A percentile compares a stretch with the other conserved stretches of the same genome.
Conservation (phyloP, 1,284 basidiomycete species). For the Heterobasidion occidentale region DNA sequence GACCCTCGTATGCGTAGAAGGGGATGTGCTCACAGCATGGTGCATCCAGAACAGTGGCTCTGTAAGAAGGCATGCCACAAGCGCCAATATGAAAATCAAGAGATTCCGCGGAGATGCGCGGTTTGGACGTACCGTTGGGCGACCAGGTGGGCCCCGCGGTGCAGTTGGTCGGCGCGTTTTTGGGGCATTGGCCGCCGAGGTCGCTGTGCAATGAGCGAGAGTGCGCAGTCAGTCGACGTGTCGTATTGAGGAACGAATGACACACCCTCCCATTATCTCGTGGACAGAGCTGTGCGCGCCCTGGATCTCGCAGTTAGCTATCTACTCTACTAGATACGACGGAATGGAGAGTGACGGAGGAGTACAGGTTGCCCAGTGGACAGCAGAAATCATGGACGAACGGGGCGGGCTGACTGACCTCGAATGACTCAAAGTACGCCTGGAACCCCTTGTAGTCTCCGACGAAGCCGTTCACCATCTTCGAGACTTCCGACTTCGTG, state of each 20-base stretch:
- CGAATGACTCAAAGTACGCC: conserved; percentile 21
- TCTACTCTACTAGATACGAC: not conserved
- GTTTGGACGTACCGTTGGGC: conserved; percentile 18
- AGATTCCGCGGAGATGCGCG: not conserved
- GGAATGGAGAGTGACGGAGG: too few species aligned
- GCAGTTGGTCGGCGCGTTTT: conserved; percentile 15
- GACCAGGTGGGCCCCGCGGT: conserved; percentile 18
- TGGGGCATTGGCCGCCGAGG: conserved; percentile 18
- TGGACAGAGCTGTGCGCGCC: conserved; percentile 21
- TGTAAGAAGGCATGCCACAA: conserved; percentile 5
- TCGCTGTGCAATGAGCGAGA: conserved; percentile 14
- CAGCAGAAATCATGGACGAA: not conserved
- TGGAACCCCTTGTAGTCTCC: conserved; percentile 29
- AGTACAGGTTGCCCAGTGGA: not conserved
- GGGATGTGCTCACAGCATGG: conserved; percentile 20
- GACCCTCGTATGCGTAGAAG: not conserved
- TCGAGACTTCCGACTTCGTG: conserved; percentile 17
- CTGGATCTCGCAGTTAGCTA: conserved; percentile 3
- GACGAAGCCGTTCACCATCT: conserved; percentile 19
- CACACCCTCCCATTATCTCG: conserved; percentile 22
- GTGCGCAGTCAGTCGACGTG: not conserved
- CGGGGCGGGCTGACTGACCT: conserved; percentile 11
- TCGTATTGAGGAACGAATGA: not conserved
- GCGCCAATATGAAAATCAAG: too few species aligned
- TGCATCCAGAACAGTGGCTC: conserved; percentile 31